Percentiles rank a stretch among this genome's conserved stretches.
phyloP scores from a whole-genome alignment of 441 rosid species.

The Dalechampia spathulata region DNA sequence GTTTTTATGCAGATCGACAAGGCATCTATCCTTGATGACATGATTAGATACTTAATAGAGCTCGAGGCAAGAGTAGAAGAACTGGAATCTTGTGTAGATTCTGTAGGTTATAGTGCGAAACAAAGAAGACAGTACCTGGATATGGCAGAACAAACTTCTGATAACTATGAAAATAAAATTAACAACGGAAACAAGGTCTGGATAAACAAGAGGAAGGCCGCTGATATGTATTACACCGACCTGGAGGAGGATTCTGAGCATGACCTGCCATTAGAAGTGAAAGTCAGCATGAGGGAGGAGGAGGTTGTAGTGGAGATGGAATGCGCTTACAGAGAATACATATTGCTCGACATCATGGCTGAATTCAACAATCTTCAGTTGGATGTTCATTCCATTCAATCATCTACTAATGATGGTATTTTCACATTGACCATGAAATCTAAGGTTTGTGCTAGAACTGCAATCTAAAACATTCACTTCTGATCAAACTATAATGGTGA shows the following conservation, averaged over 20 bases:
- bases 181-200: constrained; percentile 32
- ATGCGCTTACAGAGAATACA: constrained; percentile 55
- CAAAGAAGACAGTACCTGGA: constrained; percentile 33
- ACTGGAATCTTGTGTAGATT: constrained; percentile 65
- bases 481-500: too few relatives aligned
- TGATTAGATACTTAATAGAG: constrained; percentile 49
- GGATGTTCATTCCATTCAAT: constrained; percentile 56
- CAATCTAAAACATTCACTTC: too few relatives aligned
- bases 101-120: constrained; percentile 35
- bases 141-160: constrained; percentile 56
- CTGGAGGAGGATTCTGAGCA: constrained; percentile 21
- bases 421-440: constrained; percentile 52
- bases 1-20: constrained; percentile 45
- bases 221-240: constrained; percentile 30
- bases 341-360: constrained; percentile 72
- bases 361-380: constrained; percentile 55
- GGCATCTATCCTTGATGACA: constrained; percentile 50
- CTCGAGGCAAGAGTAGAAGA: constrained; percentile 71
- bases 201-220: constrained; percentile 57
- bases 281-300: constrained; percentile 47
- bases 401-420: constrained; percentile 48
- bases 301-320: constrained; percentile 60
- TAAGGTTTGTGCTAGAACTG: constrained; percentile 31
- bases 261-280: constrained; percentile 31
- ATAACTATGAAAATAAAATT: constrained; percentile 41